Evolutionary conservation across 192 early-diverging fungal species (phyloP).

Genomic region (Polychytrium aggregatum): DNA sequence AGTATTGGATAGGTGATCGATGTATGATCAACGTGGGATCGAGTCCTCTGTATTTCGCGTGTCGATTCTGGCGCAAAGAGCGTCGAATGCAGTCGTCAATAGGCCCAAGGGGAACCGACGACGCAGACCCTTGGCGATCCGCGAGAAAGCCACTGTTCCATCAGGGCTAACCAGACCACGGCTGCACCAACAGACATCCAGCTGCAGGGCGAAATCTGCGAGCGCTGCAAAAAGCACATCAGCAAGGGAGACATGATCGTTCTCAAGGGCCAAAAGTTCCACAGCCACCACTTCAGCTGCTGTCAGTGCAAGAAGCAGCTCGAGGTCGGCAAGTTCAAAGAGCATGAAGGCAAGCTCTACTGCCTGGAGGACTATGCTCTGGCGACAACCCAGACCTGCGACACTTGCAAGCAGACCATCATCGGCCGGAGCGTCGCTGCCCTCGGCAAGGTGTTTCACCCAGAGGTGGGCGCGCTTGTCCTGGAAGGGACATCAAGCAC

Average conservation of each 20-base stretch:
- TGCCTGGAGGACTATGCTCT: constrained; percentile 27
- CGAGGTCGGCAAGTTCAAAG: constrained; percentile 12
- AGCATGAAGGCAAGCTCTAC: constrained; percentile 40
- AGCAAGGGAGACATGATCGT: constrained; percentile 8
- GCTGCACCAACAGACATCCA: too few relatives aligned
- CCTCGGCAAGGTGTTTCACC: constrained; percentile 32
- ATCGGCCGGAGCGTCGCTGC: constrained; percentile 25
- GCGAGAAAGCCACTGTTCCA: too few relatives aligned
- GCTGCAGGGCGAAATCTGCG: constrained; percentile 21
- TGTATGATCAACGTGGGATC: too few relatives aligned
- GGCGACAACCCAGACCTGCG: constrained; percentile 18
- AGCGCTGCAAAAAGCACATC: constrained; percentile 28
- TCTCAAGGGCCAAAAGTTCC: constrained; percentile 19
- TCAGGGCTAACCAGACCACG: too few relatives aligned
- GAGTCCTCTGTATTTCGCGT: too few relatives aligned
- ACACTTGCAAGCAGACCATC: constrained; percentile 28
- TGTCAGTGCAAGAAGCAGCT: constrained; percentile 22
- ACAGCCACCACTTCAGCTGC: constrained; percentile 37
- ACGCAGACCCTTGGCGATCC: too few relatives aligned
- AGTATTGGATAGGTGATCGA: neutral
- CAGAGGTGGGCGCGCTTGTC: constrained; percentile 16
- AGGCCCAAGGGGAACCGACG: too few relatives aligned
- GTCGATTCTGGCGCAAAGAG: too few relatives aligned
- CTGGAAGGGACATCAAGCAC: too few relatives aligned
- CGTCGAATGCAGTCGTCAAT: too few relatives aligned